These are phyloP conservation scores for Zalaria obscura DNA, from an alignment of 2,329 filamentous ascomycete genomes.

Conservation along the genomic window DNA sequence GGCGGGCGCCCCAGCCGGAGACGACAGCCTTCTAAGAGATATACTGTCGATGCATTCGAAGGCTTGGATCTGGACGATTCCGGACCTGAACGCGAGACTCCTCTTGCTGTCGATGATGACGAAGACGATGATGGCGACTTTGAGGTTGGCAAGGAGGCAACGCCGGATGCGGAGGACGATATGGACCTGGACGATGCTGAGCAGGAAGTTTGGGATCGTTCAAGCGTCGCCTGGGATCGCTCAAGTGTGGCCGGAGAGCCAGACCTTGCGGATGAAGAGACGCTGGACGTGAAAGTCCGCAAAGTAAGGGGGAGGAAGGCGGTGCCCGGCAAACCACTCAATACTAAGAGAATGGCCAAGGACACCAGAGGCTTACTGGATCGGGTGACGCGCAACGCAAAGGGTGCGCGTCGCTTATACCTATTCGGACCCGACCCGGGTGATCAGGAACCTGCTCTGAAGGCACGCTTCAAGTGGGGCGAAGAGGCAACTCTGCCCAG, in stretches of 20 bases:
- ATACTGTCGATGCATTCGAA: slow-evolving; percentile 21
- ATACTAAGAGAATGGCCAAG: no score
- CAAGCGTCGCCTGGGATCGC: slow-evolving; percentile 16
- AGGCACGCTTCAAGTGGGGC: slow-evolving; percentile 37
- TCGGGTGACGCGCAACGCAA: slow-evolving; percentile 15
- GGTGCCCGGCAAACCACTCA: neutral
- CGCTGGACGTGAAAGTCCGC: slow-evolving; percentile 1
- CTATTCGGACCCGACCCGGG: slow-evolving; percentile 37
- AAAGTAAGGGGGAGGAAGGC: neutral
- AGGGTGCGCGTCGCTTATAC: slow-evolving; percentile 30
- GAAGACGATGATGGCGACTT: slow-evolving; percentile 16
- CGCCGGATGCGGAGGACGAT: slow-evolving; percentile 16
- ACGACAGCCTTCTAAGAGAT: slow-evolving; percentile 11
- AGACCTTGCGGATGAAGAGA: slow-evolving; percentile 15
- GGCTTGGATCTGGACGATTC: slow-evolving; percentile 15
- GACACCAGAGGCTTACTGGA: slow-evolving; percentile 11
- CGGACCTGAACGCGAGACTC: slow-evolving; percentile 13
- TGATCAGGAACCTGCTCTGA: slow-evolving; percentile 33
- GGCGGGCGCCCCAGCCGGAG: slow-evolving; percentile 1
- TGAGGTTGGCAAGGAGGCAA: slow-evolving; percentile 15
- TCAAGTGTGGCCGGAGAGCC: slow-evolving; percentile 22
- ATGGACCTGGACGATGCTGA: slow-evolving; percentile 20
- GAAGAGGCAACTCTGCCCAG: slow-evolving; percentile 37
- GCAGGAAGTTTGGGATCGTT: slow-evolving; percentile 13
- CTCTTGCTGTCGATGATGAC: slow-evolving; percentile 16